phyloP scores from a whole-genome alignment of 805 yeast species.

The Pichia paraexigua region DNA sequence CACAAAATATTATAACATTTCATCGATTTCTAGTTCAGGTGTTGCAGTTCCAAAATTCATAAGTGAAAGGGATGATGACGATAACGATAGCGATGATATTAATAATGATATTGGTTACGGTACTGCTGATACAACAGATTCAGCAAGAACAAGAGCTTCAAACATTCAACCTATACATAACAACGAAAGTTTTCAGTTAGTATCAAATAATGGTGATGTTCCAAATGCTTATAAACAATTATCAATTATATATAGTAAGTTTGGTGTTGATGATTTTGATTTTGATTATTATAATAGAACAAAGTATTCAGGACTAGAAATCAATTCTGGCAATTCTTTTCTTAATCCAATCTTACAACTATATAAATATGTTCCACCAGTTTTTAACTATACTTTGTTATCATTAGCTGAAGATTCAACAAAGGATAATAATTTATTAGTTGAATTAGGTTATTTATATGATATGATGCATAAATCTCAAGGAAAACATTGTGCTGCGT shows the following conservation, averaged over 20 bases:
- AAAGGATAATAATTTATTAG: slow-evolving; percentile 43
- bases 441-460: slow-evolving; percentile 80
- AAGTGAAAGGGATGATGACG: slow-evolving; percentile 41
- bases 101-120: slow-evolving; percentile 11
- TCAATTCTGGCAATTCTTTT: slow-evolving; percentile 71
- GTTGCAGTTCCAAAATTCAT: slow-evolving; percentile 43
- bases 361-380: slow-evolving; percentile 65
- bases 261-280: slow-evolving; percentile 93
- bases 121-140: not conserved
- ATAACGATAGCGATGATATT: slow-evolving; percentile 24
- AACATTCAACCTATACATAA: not conserved
- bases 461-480: slow-evolving; percentile 85
- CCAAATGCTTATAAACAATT: slow-evolving; percentile 74
- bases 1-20: slow-evolving; percentile 33
- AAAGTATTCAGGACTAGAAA: slow-evolving; percentile 74
- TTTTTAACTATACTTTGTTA: slow-evolving; percentile 57
- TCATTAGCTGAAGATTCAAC: slow-evolving; percentile 49
- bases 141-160: not conserved
- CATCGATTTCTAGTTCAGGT: slow-evolving; percentile 23
- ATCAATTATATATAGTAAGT: slow-evolving; percentile 74
- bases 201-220: slow-evolving; percentile 31
- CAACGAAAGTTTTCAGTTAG: slow-evolving; percentile 25
- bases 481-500: slow-evolving; percentile 72
- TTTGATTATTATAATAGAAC: slow-evolving; percentile 78
- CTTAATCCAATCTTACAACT: slow-evolving; percentile 75